Percentiles rank a stretch among this genome's conserved stretches.
These are phyloP conservation scores for Ceriops tagal DNA, from an alignment of 345 rosid species.

Conservation along the genomic window DNA sequence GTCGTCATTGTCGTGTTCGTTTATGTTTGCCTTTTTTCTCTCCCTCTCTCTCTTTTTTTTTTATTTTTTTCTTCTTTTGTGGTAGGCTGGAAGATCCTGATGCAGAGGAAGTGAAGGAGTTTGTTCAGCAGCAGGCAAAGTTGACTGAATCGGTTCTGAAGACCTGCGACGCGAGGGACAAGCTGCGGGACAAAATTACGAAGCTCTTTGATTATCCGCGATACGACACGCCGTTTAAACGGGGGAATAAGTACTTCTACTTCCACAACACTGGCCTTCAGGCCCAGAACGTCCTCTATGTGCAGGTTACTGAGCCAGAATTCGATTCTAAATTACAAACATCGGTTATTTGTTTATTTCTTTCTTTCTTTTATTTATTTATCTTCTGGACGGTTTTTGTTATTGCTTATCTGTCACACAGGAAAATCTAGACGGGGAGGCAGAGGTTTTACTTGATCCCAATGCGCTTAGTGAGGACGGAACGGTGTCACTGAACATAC, in stretches of 20 bases:
- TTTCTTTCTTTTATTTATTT: background rate
- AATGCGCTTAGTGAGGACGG: slow-evolving; percentile 84
- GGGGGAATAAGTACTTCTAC: slow-evolving; percentile 69
- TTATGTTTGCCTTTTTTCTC: background rate
- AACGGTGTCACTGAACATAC: slow-evolving; percentile 55
- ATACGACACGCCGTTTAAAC: slow-evolving; percentile 57
- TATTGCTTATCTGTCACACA: slow-evolving; percentile 18
- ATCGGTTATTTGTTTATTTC: background rate
- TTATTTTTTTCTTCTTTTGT: background rate
- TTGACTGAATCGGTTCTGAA: slow-evolving; percentile 57
- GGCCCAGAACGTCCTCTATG: slow-evolving; percentile 69
- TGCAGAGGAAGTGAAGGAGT: slow-evolving; percentile 67
- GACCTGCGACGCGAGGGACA: slow-evolving; percentile 53
- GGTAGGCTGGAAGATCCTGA: slow-evolving; percentile 92
- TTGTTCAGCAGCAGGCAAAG: slow-evolving; percentile 65
- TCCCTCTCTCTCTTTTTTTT: background rate
- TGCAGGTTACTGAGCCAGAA: slow-evolving; percentile 43
- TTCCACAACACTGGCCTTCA: slow-evolving; percentile 89
- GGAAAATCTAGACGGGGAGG: slow-evolving; percentile 70
- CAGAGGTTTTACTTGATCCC: slow-evolving; percentile 85
- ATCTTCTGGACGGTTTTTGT: background rate
- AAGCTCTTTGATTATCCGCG: slow-evolving; percentile 77
- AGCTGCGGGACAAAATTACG: slow-evolving; percentile 60
- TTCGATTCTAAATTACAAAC: background rate
- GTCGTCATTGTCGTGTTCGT: no score